Percentiles rank a stretch among this genome's conserved stretches.
phyloP scores from a whole-genome alignment of 2,329 filamentous ascomycete genomes.

The Pseudopithomyces maydicus region DNA sequence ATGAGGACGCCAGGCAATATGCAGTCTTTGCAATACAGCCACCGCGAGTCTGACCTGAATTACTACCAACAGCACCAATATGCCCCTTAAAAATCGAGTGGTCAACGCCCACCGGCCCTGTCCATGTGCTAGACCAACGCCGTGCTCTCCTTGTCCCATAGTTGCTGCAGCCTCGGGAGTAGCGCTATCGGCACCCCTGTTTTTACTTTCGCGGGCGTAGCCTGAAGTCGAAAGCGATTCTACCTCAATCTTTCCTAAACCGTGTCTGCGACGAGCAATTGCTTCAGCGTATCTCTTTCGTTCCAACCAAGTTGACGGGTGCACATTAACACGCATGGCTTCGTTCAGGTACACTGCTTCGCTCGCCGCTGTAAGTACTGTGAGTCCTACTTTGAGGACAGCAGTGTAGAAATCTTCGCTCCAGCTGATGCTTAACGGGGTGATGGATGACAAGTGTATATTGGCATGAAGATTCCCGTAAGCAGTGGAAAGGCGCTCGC shows the following conservation, averaged over 20 bases:
- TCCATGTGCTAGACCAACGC: conserved; percentile 79
- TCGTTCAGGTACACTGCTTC: conserved; percentile 97
- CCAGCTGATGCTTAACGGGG: conserved; percentile 74
- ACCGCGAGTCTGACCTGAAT: conserved; percentile 62
- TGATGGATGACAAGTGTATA: conserved; percentile 72
- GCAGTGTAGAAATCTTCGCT: conserved; percentile 97
- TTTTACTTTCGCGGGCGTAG: conserved; percentile 72
- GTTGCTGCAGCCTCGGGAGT: conserved; percentile 29
- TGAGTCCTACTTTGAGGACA: conserved; percentile 83
- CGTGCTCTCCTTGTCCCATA: conserved; percentile 55
- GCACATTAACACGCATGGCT: conserved; percentile 74
- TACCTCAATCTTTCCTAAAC: conserved; percentile 43
- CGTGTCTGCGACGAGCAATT: conserved; percentile 55
- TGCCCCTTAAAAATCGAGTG: conserved; percentile 75
- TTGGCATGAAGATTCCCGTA: conserved; percentile 93
- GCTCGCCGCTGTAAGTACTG: conserved; percentile 87
- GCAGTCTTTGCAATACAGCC: conserved; percentile 61
- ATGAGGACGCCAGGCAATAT: conserved; percentile 65
- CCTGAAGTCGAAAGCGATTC: conserved; percentile 45
- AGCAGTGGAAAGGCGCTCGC: conserved; percentile 69
- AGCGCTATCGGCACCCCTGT: conserved; percentile 44
- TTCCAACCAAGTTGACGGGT: conserved; percentile 86
- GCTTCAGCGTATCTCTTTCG: conserved; percentile 82
- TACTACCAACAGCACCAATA: conserved; percentile 68
- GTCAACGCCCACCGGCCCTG: conserved; percentile 79